Conservation (phyloP, 2,329 filamentous ascomycete genomes). For the Orbilia quercus region DNA sequence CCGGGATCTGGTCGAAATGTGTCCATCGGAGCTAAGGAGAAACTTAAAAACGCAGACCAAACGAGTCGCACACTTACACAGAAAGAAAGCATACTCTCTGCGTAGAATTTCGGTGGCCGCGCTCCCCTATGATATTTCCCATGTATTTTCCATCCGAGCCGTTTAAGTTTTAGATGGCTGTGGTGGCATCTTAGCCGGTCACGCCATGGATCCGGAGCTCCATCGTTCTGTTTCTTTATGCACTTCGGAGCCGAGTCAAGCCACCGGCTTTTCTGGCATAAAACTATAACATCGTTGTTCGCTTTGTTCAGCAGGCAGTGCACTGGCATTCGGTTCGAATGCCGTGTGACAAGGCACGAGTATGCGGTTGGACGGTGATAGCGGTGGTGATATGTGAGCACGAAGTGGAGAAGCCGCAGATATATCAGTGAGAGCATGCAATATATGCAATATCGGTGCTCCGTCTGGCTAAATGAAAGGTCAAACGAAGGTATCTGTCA, state of each 20-base stretch:
- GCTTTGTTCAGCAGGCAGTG: no score
- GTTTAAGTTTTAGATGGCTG: slow-evolving; percentile 16
- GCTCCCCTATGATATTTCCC: slow-evolving; percentile 32
- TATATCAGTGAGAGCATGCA: not conserved
- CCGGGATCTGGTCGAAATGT: slow-evolving; percentile 26
- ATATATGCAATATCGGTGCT: not conserved
- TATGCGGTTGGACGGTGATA: not conserved
- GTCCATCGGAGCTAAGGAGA: slow-evolving; percentile 24
- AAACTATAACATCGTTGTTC: slow-evolving; percentile 15
- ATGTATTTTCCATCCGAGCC: slow-evolving; percentile 37
- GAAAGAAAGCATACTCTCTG: not conserved
- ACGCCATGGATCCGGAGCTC: slow-evolving; percentile 56
- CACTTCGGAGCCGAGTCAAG: slow-evolving; percentile 54
- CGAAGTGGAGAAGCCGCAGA: slow-evolving; percentile 1
- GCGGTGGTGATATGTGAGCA: slow-evolving; percentile 4
- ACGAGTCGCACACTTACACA: slow-evolving; percentile 7
- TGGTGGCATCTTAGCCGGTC: slow-evolving; percentile 54
- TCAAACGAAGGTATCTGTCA: slow-evolving; percentile 9
- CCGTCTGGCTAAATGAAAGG: slow-evolving; percentile 19
- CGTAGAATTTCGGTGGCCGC: slow-evolving; percentile 15
- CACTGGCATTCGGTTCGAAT: not conserved
- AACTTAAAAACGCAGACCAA: slow-evolving; percentile 11
- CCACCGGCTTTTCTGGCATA: slow-evolving; percentile 50
- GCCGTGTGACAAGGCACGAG: not conserved
- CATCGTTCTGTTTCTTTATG: slow-evolving; percentile 39